These are phyloP conservation scores for Gardenia jasminoides DNA, from an alignment of 257 asterid species.

Conservation along the genomic window DNA sequence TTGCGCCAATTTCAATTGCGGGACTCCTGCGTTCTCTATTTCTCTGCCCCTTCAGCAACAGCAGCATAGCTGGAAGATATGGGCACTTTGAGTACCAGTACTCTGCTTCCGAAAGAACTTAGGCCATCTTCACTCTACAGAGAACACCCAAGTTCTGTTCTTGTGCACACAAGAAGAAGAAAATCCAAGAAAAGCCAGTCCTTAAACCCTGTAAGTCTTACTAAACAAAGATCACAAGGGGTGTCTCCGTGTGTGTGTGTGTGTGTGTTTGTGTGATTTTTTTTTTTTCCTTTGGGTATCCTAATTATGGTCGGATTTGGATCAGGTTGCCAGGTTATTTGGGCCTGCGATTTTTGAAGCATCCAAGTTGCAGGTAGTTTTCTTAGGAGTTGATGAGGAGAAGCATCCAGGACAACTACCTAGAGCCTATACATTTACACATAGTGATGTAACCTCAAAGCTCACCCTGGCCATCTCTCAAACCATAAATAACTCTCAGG, in stretches of 20 bases:
- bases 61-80: no score
- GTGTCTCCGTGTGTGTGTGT: no score
- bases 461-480: constrained; percentile 75
- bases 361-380: constrained; percentile 64
- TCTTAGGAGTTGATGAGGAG: constrained; percentile 55
- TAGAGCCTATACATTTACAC: constrained; percentile 74
- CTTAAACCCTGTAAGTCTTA: constrained; percentile 51
- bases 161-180: constrained; percentile 40
- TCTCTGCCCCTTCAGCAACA: no score
- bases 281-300: background rate
- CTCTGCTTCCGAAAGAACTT: constrained; percentile 49
- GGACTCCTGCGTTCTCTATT: background rate
- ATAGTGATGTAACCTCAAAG: constrained; percentile 66
- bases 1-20: no score
- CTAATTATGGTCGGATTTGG: background rate
- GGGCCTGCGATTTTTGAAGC: constrained; percentile 89
- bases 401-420: constrained; percentile 70
- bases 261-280: background rate
- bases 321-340: constrained; percentile 78
- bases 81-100: constrained; percentile 53
- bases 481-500: constrained; percentile 65
- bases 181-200: constrained; percentile 37
- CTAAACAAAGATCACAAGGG: background rate
- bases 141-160: constrained; percentile 27
- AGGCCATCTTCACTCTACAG: constrained; percentile 25